Percentiles rank a stretch among this genome's conserved stretches.
Evolutionary conservation across 2,329 filamentous ascomycete genomes (phyloP).

Genomic region (Geosmithia putterillii): DNA sequence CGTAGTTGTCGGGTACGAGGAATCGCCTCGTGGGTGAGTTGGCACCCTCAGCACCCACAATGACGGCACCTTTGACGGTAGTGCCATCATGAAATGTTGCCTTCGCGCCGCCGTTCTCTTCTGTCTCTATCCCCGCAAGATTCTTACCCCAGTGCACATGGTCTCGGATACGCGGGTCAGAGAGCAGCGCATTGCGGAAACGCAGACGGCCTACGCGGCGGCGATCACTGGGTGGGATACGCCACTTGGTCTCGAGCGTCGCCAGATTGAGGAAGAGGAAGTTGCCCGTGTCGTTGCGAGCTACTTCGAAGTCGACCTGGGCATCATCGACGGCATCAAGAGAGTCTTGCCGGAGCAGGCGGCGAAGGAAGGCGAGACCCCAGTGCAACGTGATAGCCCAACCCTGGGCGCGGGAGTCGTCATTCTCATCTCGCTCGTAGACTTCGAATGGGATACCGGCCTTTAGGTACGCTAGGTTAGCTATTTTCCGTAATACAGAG

Average conservation of each 20-base stretch:
- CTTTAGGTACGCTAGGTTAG: slow-evolving; percentile 5
- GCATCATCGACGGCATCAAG: slow-evolving; percentile 3
- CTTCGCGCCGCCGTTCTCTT: slow-evolving; percentile 1
- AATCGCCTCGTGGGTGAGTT: slow-evolving; percentile 21
- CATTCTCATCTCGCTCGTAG: slow-evolving; percentile 11
- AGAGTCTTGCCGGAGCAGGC: slow-evolving; percentile 1
- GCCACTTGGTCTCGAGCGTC: slow-evolving; percentile 15
- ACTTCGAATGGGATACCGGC: slow-evolving; percentile 16
- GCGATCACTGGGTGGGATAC: slow-evolving; percentile 17
- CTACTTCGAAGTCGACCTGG: slow-evolving; percentile 17
- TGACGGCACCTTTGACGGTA: slow-evolving; percentile 16
- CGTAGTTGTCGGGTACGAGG: slow-evolving; percentile 16
- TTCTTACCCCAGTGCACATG: slow-evolving; percentile 11
- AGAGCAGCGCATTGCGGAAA: slow-evolving; percentile 9
- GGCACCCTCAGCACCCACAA: slow-evolving; percentile 27
- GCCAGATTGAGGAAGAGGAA: slow-evolving; percentile 20
- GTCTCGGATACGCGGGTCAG: slow-evolving; percentile 5
- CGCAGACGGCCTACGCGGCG: slow-evolving; percentile 14
- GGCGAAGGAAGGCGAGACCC: slow-evolving; percentile 19
- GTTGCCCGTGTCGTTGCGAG: slow-evolving; percentile 16
- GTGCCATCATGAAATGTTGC: slow-evolving; percentile 6
- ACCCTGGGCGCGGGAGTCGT: slow-evolving; percentile 19
- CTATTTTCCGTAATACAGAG: background rate
- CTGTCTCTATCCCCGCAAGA: slow-evolving; percentile 10
- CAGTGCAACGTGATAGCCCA: slow-evolving; percentile 48